A percentile compares a stretch with the other conserved stretches of the same genome.
phyloP scores from a whole-genome alignment of 768 basidiomycete genomes.

The Termitomyces sp. region DNA sequence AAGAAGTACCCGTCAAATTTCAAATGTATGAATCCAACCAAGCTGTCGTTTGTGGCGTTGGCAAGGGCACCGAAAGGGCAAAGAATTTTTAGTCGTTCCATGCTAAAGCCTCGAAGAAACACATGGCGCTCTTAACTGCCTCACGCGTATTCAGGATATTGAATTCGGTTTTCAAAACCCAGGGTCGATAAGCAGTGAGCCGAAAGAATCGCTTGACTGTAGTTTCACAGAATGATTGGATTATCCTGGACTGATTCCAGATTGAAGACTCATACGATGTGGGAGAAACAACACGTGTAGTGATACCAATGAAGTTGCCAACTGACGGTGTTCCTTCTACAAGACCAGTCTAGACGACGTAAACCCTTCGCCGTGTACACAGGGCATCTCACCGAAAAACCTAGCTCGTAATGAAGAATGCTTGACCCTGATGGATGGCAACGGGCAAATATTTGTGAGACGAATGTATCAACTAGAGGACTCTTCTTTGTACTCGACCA shows the following conservation, averaged over 20 bases:
- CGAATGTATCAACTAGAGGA: constrained; percentile 18
- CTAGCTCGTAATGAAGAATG: constrained; percentile 22
- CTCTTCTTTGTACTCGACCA: constrained; percentile 21
- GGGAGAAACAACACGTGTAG: constrained; percentile 14
- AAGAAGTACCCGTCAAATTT: constrained; percentile 3
- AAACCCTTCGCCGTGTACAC: background rate
- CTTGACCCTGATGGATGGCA: constrained; percentile 15
- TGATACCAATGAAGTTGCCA: constrained; percentile 13
- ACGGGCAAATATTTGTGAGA: constrained; percentile 13
- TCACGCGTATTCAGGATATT: constrained; percentile 13
- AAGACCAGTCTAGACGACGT: constrained; percentile 10
- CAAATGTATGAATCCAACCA: constrained; percentile 7
- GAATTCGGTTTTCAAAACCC: constrained; percentile 11
- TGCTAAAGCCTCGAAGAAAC: constrained; percentile 8
- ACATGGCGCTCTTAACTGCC: constrained; percentile 12
- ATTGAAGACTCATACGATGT: constrained; percentile 10
- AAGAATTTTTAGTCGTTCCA: constrained; percentile 13
- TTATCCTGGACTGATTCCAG: background rate
- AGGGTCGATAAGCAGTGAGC: constrained; percentile 13
- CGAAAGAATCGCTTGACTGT: constrained; percentile 8
- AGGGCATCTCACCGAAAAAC: constrained; percentile 7
- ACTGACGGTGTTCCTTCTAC: constrained; percentile 5
- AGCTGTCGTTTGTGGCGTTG: constrained; percentile 5
- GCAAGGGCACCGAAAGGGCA: constrained; percentile 7
- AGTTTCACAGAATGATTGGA: constrained; percentile 2